A percentile compares a stretch with the other conserved stretches of the same genome.
Conservation (phyloP, 805 yeast species). For the Kluyveromyces lactis region DNA sequence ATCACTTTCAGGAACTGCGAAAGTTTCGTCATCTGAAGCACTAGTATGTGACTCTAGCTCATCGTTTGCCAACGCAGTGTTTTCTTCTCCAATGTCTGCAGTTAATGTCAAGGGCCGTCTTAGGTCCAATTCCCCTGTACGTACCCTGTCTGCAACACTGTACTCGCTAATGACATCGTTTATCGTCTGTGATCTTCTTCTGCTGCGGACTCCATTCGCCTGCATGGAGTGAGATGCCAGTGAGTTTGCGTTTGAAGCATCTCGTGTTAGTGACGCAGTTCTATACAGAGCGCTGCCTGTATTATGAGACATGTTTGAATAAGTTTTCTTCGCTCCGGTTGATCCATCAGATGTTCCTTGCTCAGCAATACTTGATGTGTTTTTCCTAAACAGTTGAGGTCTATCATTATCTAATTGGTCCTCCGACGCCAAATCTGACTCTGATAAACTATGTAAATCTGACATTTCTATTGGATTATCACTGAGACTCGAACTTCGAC, state of each 20-base stretch:
- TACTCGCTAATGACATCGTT: slow-evolving; percentile 37
- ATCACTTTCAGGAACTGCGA: no score
- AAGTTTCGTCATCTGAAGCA: not conserved
- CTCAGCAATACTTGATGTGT: not conserved
- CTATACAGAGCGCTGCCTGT: not conserved
- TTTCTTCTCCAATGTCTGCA: slow-evolving; percentile 21
- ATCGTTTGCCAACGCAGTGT: slow-evolving; percentile 8
- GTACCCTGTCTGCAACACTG: slow-evolving; percentile 24
- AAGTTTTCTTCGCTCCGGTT: not conserved
- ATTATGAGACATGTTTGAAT: not conserved
- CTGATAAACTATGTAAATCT: not conserved
- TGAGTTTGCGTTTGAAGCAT: not conserved
- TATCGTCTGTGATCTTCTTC: slow-evolving; percentile 29
- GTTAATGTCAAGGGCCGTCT: slow-evolving; percentile 24
- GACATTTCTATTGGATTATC: not conserved
- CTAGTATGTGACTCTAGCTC: not conserved
- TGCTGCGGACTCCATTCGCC: slow-evolving; percentile 1
- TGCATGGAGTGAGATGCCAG: not conserved
- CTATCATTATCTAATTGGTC: not conserved
- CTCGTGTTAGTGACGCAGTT: not conserved
- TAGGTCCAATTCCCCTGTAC: slow-evolving; percentile 26
- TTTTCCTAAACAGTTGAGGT: not conserved
- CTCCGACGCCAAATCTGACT: not conserved
- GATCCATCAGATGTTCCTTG: not conserved
- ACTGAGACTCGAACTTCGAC: no score